A percentile compares a stretch with the other conserved stretches of the same genome.
Evolutionary conservation across 371 early-diverging fungal genomes (phyloP).

Genomic region (Rhizopus stolonifer): DNA sequence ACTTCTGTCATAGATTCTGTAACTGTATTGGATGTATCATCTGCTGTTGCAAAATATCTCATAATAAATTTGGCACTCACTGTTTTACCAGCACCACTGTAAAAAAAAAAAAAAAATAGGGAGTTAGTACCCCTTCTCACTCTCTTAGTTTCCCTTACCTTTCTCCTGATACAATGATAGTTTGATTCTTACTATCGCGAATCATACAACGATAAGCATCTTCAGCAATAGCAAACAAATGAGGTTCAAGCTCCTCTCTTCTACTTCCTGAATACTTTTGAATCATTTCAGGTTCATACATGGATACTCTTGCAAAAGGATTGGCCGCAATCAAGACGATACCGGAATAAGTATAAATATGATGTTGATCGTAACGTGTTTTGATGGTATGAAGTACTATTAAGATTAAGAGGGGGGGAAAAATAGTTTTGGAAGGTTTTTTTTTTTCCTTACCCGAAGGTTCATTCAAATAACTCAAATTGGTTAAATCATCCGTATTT

Average conservation of each 20-base stretch:
- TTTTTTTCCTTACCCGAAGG: constrained; percentile 66
- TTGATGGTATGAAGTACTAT: constrained; percentile 86
- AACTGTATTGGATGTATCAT: constrained; percentile 56
- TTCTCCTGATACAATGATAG: constrained; percentile 98
- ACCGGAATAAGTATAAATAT: constrained; percentile 99
- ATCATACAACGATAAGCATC: constrained; percentile 98
- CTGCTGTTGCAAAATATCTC: constrained; percentile 96
- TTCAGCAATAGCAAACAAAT: constrained; percentile 98
- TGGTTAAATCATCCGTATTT: constrained; percentile 89
- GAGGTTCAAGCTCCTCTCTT: constrained; percentile 95
- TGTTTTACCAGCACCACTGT: constrained; percentile 93
- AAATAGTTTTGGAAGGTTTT: too few relatives aligned
- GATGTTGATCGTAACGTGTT: constrained; percentile 83
- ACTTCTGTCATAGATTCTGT: constrained; percentile 71
- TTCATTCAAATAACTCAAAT: constrained; percentile 90
- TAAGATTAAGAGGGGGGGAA: too few relatives aligned
- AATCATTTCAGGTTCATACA: constrained; percentile 89
- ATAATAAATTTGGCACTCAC: constrained; percentile 96
- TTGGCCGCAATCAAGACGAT: constrained; percentile 98
- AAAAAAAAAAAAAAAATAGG: background rate
- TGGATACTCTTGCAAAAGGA: constrained; percentile 88
- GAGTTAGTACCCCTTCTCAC: background rate
- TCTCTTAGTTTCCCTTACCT: constrained; percentile 47
- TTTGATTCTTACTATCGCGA: constrained; percentile 89
- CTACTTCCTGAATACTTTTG: constrained; percentile 90